These are phyloP conservation scores for Globomyces pollinis-pini DNA, from an alignment of 192 early-diverging fungal genomes.

Conservation along the genomic window DNA sequence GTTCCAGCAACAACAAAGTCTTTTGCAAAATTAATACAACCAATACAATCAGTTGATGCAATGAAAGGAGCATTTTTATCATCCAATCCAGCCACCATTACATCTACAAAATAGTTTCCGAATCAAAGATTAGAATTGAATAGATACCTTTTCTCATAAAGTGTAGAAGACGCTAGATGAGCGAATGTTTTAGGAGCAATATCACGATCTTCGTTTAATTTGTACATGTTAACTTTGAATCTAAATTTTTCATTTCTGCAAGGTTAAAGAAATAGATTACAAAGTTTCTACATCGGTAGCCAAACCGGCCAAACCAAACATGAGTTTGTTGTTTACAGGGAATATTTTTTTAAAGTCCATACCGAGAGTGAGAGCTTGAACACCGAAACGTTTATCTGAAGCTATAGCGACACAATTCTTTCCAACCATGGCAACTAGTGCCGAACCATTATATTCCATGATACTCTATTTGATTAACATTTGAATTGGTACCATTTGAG, in stretches of 20 bases:
- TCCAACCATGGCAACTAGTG: constrained; percentile 93
- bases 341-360: constrained; percentile 96
- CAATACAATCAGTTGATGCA: constrained; percentile 90
- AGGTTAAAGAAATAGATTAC: constrained; percentile 44
- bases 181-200: constrained; percentile 92
- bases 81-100: constrained; percentile 90
- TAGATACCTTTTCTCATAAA: constrained; percentile 80
- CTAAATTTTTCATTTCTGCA: constrained; percentile 81
- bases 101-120: constrained; percentile 91
- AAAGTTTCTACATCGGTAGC: constrained; percentile 96
- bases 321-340: constrained; percentile 72
- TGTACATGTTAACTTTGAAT: constrained; percentile 94
- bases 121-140: constrained; percentile 58
- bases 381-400: constrained; percentile 87
- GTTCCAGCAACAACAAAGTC: constrained; percentile 96
- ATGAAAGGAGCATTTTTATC: constrained; percentile 87
- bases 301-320: constrained; percentile 86
- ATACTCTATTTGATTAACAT: constrained; percentile 29
- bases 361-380: constrained; percentile 86
- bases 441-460: constrained; percentile 91
- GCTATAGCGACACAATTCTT: constrained; percentile 99
- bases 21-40: constrained; percentile 83
- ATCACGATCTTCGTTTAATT: constrained; percentile 87
- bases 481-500: constrained; percentile 7
- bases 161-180: constrained; percentile 85